Conservation (phyloP, 2,329 filamentous ascomycete genomes). For the Parafenestella ontariensis region DNA sequence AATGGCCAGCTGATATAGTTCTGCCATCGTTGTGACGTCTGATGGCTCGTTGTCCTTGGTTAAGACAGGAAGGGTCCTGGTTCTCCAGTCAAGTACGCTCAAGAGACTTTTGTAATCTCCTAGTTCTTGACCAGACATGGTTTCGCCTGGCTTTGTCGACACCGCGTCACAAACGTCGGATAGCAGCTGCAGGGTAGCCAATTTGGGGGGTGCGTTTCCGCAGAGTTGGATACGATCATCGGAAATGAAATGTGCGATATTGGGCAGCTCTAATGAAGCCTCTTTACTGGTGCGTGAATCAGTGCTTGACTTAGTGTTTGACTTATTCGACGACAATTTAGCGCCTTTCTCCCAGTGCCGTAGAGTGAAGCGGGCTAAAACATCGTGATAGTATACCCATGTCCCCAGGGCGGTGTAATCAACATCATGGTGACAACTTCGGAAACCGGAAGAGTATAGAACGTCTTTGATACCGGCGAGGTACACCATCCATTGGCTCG, state of each 20-base stretch:
- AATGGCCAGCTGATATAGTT: conserved; percentile 21
- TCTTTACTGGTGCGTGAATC: not conserved
- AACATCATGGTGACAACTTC: conserved; percentile 1
- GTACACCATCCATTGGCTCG: conserved; percentile 22
- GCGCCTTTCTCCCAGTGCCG: conserved; percentile 13
- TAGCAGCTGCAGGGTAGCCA: conserved; percentile 6
- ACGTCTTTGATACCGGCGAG: conserved; percentile 16
- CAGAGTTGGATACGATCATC: not conserved
- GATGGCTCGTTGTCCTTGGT: not conserved
- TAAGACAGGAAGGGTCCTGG: conserved; percentile 9
- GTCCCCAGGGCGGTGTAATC: conserved; percentile 16
- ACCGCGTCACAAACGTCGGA: conserved; percentile 15
- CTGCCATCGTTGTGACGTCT: not conserved
- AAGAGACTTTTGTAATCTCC: conserved; percentile 13
- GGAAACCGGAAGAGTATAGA: not conserved
- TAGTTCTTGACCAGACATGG: not conserved
- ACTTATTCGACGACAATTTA: not conserved
- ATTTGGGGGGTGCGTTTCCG: not conserved
- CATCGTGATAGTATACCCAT: conserved; percentile 30
- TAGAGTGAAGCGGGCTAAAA: conserved; percentile 18
- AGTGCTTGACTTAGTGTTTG: too few relatives aligned
- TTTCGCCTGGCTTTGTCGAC: not conserved
- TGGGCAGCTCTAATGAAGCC: not conserved
- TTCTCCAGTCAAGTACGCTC: conserved; percentile 16
- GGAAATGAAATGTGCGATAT: not conserved